Percentiles rank a stretch among this genome's conserved stretches.
Evolutionary conservation across 2,329 filamentous ascomycete genomes (phyloP).

Genomic region (Aspergillus fructus): DNA sequence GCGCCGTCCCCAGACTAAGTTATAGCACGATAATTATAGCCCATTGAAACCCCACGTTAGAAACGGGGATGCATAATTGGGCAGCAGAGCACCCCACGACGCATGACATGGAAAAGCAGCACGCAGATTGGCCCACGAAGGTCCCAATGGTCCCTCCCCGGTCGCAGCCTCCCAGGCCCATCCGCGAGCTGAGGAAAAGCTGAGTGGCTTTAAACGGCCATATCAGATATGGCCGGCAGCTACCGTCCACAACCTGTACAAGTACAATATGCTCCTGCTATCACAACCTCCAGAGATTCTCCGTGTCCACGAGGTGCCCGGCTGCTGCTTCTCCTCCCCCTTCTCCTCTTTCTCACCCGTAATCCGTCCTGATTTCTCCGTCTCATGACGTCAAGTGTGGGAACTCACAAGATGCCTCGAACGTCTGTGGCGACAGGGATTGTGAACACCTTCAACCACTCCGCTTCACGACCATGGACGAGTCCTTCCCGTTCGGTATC

Average conservation of each 20-base stretch:
- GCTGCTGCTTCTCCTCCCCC: background rate
- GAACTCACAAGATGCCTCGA: conserved; percentile 6
- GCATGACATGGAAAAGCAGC: conserved; percentile 9
- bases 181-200: background rate
- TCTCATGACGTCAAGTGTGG: conserved; percentile 14
- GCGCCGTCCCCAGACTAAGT: background rate
- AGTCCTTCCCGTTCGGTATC: conserved; percentile 10
- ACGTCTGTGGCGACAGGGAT: conserved; percentile 12
- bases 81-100: conserved; percentile 1
- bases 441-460: conserved; percentile 10
- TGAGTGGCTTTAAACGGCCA: conserved; percentile 3
- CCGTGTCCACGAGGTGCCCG: background rate
- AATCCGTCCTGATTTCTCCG: background rate
- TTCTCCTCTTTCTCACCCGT: background rate
- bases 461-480: conserved; percentile 8
- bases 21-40: conserved; percentile 9
- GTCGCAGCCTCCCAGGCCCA: conserved; percentile 10
- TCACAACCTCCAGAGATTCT: background rate
- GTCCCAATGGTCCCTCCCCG: background rate
- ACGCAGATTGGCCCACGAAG: background rate
- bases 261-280: background rate
- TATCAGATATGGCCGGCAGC: conserved; percentile 2
- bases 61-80: conserved; percentile 4
- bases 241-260: background rate
- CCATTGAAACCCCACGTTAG: conserved; percentile 11